Evolutionary conservation across 495 filamentous ascomycete genomes (phyloP), one percentile per base, ranked within the genome.

Genomic region (Penicillium crystallinum): DNA sequence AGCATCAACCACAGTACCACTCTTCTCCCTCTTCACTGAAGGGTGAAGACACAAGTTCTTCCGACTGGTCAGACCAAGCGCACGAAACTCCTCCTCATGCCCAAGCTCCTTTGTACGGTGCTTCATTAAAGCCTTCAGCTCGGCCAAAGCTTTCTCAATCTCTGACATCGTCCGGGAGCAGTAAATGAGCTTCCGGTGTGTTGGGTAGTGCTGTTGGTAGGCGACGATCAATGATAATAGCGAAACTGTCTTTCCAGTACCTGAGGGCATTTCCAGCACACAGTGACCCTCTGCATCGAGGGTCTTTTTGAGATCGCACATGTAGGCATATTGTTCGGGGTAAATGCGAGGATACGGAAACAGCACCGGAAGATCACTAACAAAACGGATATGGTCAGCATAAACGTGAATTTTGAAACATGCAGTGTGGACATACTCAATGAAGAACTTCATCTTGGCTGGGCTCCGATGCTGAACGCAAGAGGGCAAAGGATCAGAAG

Each of bases 261-360:
- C 93, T 48, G 93, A 99, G 75, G 93, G 93, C 93, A 99, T 99
- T 73, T 99, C 93, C 63, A 99, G 75, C n/a, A 99, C 91, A 71
- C 91, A 95, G 74, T 97, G 90, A 53, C 95, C 95, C 51, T 87
- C 87, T 23, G 84, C 88, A 78, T 97, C 93, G 64, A 99, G 86
- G 23, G 92, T 97, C 67, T 82, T 87, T 69, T 99, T 99, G 69
- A 99, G 81, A 76, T 96, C 95, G 61, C 88, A 92, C 93, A 99
- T 99, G 73, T 98, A 98, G 56, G 85, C 90, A 95, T 95, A 96
- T 86, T 96, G 91, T 66, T 96, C 90, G 70, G 93, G 95, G 67
- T 97, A 97, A 64, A 97, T 96, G 54, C 90, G 81, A 49, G 93
- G 93, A 67, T 99, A 99, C 34, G 93, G 93, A 63, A 97, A 99